Conservation (phyloP, 2,329 filamentous ascomycete species). For the Aspergillus ibericus region DNA sequence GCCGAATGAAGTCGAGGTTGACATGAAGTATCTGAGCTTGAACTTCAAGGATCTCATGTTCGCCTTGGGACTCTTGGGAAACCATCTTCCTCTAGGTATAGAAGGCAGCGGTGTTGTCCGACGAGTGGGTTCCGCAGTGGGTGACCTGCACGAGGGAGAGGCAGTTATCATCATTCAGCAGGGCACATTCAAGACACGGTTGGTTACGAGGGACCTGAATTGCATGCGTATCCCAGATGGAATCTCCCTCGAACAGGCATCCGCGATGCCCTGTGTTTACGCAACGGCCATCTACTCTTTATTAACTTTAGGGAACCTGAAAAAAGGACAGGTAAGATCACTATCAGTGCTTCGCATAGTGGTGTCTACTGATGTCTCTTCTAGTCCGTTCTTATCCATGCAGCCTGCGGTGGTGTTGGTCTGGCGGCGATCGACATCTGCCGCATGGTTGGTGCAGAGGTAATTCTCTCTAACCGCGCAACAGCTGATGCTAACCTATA, state of each 20-base stretch:
- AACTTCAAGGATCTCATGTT: conserved; percentile 17
- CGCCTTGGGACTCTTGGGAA: conserved; percentile 21
- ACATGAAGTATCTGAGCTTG: conserved; percentile 2
- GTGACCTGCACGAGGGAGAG: conserved; percentile 29
- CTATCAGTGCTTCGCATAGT: too few species aligned
- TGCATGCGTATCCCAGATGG: conserved; percentile 12
- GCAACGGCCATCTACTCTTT: conserved; percentile 22
- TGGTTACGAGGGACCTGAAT: background rate
- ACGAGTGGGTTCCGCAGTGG: conserved; percentile 27
- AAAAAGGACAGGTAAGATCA: conserved; percentile 19
- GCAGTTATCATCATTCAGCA: conserved; percentile 24
- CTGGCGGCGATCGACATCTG: conserved; percentile 32
- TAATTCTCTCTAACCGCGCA: conserved; percentile 15
- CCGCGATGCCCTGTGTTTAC: conserved; percentile 16
- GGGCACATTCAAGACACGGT: conserved; percentile 8
- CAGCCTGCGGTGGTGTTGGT: conserved; percentile 32
- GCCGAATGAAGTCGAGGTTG: conserved; percentile 3
- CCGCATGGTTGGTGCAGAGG: conserved; percentile 27
- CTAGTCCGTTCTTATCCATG: conserved; percentile 38
- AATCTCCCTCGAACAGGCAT: conserved; percentile 19
- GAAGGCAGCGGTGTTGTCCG: conserved; percentile 36
- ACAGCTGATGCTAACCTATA: background rate
- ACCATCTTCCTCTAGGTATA: conserved; percentile 25
- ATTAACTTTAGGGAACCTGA: conserved; percentile 21
- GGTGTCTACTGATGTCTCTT: background rate